These are phyloP conservation scores for Candolleomyces eurysporus DNA, from an alignment of 768 basidiomycete species.

Conservation along the genomic window DNA sequence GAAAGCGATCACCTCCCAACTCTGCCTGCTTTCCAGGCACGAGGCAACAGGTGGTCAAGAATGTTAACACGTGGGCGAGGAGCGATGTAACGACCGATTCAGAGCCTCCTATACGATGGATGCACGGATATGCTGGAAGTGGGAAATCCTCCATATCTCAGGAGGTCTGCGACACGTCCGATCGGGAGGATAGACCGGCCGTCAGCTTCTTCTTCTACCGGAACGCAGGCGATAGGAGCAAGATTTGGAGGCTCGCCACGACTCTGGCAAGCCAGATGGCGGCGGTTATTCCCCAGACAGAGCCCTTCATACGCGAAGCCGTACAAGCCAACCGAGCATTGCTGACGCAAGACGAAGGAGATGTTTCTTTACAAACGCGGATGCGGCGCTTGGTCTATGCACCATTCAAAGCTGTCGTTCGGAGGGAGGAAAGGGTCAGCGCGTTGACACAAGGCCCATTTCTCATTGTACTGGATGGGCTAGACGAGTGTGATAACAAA, in stretches of 20 bases:
- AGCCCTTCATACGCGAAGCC: background rate
- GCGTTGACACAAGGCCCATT: background rate
- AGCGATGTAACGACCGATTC: background rate
- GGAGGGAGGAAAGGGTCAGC: too few relatives aligned
- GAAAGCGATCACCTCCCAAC: background rate
- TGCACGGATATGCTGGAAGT: background rate
- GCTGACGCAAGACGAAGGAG: background rate
- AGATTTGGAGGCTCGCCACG: background rate
- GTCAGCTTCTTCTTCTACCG: slow-evolving; percentile 6
- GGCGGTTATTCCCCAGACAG: background rate
- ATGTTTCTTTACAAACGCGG: background rate
- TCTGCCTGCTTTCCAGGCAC: background rate
- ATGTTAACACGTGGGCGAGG: background rate
- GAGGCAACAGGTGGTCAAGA: background rate
- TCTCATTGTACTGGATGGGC: background rate
- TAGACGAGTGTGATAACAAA: slow-evolving; percentile 1
- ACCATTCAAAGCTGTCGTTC: background rate
- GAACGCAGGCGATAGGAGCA: background rate
- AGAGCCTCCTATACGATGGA: background rate
- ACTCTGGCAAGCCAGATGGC: background rate
- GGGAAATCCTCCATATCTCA: slow-evolving; percentile 6
- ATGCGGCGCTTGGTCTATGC: background rate
- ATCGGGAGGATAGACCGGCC: background rate
- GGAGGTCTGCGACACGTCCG: background rate
- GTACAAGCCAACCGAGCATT: background rate